phyloP scores from a whole-genome alignment of 139 green algal genomes.

The Haematococcus sp. region DNA sequence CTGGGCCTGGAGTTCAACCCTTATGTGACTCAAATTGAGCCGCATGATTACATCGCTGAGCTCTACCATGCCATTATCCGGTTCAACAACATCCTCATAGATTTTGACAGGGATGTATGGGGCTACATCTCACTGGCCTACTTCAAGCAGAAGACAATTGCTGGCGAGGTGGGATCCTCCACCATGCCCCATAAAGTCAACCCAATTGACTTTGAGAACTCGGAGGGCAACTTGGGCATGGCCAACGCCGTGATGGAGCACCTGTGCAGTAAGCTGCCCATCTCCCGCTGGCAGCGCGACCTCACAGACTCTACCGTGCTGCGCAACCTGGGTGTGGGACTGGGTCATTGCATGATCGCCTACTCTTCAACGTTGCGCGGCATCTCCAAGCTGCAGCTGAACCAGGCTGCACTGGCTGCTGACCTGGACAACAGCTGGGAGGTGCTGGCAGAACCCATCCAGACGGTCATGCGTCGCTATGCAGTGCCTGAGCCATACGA shows the following conservation, averaged over 20 bases:
- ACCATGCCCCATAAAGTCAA: slow-evolving; percentile 99
- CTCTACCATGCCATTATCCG: slow-evolving; percentile 79
- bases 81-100: slow-evolving; percentile 97
- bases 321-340: slow-evolving; percentile 91
- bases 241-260: slow-evolving; percentile 95
- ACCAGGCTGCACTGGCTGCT: slow-evolving; percentile 41
- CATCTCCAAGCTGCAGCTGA: slow-evolving; percentile 92
- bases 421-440: slow-evolving; percentile 89
- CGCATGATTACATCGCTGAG: slow-evolving; percentile 99
- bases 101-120: slow-evolving; percentile 98
- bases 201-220: slow-evolving; percentile 99
- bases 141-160: slow-evolving; percentile 87
- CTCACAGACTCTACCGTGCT: slow-evolving; percentile 98
- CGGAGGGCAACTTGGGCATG: slow-evolving; percentile 96
- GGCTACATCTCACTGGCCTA: slow-evolving; percentile 98
- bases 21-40: slow-evolving; percentile 95
- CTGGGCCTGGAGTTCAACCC: slow-evolving; percentile 84
- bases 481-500: slow-evolving; percentile 95
- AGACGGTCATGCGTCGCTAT: slow-evolving; percentile 95
- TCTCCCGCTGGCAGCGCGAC: slow-evolving; percentile 90
- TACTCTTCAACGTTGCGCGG: slow-evolving; percentile 82
- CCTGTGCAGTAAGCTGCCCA: slow-evolving; percentile 91
- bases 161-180: slow-evolving; percentile 84
- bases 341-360: slow-evolving; percentile 85
- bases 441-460: slow-evolving; percentile 96